Conservation (phyloP, 1,139 yeast genomes). For the Chernovozyma aurita region DNA sequence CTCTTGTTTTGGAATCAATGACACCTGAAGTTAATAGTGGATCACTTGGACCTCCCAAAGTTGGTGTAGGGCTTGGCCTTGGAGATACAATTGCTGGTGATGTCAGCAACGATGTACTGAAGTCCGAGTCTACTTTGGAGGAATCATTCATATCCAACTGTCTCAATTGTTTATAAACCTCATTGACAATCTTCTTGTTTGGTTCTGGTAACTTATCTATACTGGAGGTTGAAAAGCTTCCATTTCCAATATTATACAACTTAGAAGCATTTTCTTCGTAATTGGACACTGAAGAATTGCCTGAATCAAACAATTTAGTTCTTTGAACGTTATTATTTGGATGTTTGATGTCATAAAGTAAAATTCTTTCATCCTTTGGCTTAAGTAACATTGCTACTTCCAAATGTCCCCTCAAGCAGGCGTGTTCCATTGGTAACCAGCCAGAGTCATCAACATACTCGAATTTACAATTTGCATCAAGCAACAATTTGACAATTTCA, state of each 20-base stretch:
- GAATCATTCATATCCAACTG: slow-evolving; percentile 10
- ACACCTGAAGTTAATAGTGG: neutral
- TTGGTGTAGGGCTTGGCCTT: neutral
- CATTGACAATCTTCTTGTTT: slow-evolving; percentile 29
- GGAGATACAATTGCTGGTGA: neutral
- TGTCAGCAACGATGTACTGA: neutral
- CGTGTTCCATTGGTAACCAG: slow-evolving; percentile 97
- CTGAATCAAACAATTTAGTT: slow-evolving; percentile 7
- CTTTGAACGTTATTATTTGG: slow-evolving; percentile 36
- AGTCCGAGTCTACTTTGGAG: neutral
- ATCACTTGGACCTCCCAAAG: neutral
- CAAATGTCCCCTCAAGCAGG: slow-evolving; percentile 85
- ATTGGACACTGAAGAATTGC: slow-evolving; percentile 7
- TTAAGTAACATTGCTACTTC: slow-evolving; percentile 58
- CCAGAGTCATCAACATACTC: slow-evolving; percentile 77
- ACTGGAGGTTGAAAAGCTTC: slow-evolving; percentile 18
- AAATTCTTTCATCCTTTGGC: slow-evolving; percentile 35
- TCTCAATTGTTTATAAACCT: slow-evolving; percentile 40
- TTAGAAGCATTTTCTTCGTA: neutral
- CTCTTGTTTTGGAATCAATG: neutral
- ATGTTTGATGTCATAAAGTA: slow-evolving; percentile 37
- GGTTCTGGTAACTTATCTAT: slow-evolving; percentile 42
- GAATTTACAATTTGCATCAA: slow-evolving; percentile 49
- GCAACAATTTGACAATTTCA: slow-evolving; percentile 53
- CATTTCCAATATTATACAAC: slow-evolving; percentile 3